Evolutionary conservation across 805 yeast genomes (phyloP), one percentile per base, ranked within the genome.

Genomic region (Wickerhamomyces chaumierensis): DNA sequence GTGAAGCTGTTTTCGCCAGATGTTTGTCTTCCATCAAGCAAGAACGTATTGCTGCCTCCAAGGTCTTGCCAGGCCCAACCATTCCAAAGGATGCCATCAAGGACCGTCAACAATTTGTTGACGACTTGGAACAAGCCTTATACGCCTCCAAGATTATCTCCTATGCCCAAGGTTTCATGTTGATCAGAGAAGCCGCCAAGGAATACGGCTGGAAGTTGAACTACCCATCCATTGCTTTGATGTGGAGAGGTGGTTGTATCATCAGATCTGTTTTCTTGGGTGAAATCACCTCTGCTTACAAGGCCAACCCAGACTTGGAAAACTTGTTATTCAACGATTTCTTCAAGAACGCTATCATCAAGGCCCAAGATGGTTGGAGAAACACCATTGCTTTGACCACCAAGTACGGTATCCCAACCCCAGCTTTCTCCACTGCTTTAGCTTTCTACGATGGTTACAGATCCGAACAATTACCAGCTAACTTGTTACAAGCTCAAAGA

Each of bases 191-290:
- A 69, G 97, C 97, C 55, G 97, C 95, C 52, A 81, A 76, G 68
- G 95, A 86, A 65, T 90, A 86, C 76, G 80, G 80, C 60, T 90
- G 98, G 98, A 79, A 84, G 67, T 75, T 90, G 63, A 92, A 90
- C 81, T 83, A 85, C 79, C 95, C 97, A 55, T 92, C 95, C 44
- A 92, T 92, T 57, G 97, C 97, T 54, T 77, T 92, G 58, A 90
- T 90, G 97, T 90, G 98, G 98, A 81, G 98, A 78, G 98, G 98
- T 73, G 98, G 98, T 57, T 90, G 98, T 77, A 90, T 90, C 67
- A 90, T 90, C 70, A 85, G 97, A 77, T 90, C 98, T 42, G 96
- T 90, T 49, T 90, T 90, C 83, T 74, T 90, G 61, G 96, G 80
- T 60, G 96, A 90, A 68, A 90, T 90, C 69, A 90, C 98, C 52